phyloP scores from a whole-genome alignment of 2,329 filamentous ascomycete species.

The Hansfordia pulvinata region DNA sequence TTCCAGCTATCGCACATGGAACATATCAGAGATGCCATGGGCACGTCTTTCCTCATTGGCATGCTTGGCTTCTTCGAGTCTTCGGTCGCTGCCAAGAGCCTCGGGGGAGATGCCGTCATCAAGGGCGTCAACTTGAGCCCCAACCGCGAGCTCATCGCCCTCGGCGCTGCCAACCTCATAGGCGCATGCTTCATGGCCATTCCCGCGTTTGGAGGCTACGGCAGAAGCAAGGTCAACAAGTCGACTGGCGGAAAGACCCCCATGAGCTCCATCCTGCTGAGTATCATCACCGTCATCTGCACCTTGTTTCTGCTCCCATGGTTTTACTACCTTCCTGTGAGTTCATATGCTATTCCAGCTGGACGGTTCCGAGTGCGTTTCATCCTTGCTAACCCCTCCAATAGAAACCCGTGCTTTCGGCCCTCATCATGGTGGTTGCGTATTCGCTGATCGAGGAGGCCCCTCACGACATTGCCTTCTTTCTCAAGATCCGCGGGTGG shows the following conservation, averaged over 20 bases:
- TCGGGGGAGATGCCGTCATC: slow-evolving; percentile 58
- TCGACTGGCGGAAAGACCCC: slow-evolving; percentile 85
- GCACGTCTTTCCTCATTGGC: slow-evolving; percentile 85
- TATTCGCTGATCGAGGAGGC: slow-evolving; percentile 92
- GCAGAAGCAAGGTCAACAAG: slow-evolving; percentile 87
- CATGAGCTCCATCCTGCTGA: slow-evolving; percentile 83
- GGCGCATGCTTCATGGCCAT: slow-evolving; percentile 86
- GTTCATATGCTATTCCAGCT: slow-evolving; percentile 25
- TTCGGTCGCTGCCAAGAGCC: slow-evolving; percentile 85
- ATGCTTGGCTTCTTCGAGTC: slow-evolving; percentile 98
- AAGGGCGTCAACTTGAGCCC: slow-evolving; percentile 73
- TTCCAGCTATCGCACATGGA: slow-evolving; percentile 64
- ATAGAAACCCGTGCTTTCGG: slow-evolving; percentile 85
- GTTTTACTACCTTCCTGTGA: slow-evolving; percentile 89
- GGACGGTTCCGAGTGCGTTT: too few species aligned
- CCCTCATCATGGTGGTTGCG: slow-evolving; percentile 92
- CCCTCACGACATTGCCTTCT: slow-evolving; percentile 84
- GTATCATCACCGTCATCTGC: slow-evolving; percentile 67
- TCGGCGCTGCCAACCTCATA: slow-evolving; percentile 83
- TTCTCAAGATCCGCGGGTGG: slow-evolving; percentile 73
- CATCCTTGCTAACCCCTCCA: slow-evolving; percentile 3
- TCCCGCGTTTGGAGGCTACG: slow-evolving; percentile 91
- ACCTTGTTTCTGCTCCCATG: slow-evolving; percentile 76
- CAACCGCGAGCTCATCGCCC: slow-evolving; percentile 84
- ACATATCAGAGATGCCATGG: slow-evolving; percentile 75